Evolutionary conservation across 805 yeast species (phyloP).

Genomic region (Starmerella davenportii): DNA sequence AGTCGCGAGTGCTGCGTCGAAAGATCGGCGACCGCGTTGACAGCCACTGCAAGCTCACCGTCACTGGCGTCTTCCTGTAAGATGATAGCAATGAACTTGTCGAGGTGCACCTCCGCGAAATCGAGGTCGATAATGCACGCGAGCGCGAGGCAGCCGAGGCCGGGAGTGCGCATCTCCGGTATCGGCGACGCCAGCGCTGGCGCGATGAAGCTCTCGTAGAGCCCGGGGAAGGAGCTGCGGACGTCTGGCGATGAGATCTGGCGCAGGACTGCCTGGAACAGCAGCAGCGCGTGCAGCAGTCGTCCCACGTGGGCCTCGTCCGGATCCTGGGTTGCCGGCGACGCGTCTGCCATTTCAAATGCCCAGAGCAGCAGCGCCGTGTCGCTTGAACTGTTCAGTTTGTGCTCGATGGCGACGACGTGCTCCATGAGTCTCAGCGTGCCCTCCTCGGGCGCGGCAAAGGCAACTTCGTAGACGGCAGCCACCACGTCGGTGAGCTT

Average conservation of each 20-base stretch:
- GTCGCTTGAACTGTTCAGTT: conserved; percentile 16
- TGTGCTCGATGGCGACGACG: conserved; percentile 47
- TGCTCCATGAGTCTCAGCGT: conserved; percentile 28
- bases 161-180: conserved; percentile 39
- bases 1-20: conserved; percentile 8
- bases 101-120: conserved; percentile 6
- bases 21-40: conserved; percentile 20
- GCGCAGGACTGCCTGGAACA: conserved; percentile 54
- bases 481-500: conserved; percentile 39
- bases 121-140: conserved; percentile 34
- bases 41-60: conserved; percentile 2
- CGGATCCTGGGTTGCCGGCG: conserved; percentile 4
- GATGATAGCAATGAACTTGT: background rate
- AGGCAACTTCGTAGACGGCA: conserved; percentile 12
- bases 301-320: conserved; percentile 2
- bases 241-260: conserved; percentile 41
- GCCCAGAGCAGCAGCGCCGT: conserved; percentile 11
- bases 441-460: conserved; percentile 37
- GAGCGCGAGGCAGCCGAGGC: conserved; percentile 60
- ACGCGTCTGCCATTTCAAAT: conserved; percentile 10
- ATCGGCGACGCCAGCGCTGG: conserved; percentile 56
- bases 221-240: conserved; percentile 25
- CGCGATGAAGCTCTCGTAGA: conserved; percentile 37
- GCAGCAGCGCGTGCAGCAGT: conserved; percentile 27
- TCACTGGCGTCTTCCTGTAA: conserved; percentile 21